Evolutionary conservation across 164 flowering plant species (phyloP), one percentile per base, ranked within the genome.

Genomic region (Hamamelis virginiana): DNA sequence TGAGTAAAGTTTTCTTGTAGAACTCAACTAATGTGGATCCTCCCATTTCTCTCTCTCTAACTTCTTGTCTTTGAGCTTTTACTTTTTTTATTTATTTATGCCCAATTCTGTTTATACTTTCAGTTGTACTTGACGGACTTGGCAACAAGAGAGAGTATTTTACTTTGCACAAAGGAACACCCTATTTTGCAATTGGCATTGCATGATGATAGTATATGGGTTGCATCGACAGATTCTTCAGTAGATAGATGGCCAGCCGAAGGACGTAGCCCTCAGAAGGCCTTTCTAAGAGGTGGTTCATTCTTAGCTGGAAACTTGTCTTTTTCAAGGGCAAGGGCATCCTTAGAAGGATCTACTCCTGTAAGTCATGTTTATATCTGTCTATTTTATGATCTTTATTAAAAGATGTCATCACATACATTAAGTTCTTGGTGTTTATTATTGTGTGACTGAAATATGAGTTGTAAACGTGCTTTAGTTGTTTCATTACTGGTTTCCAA

Each of bases 121-220:
- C 83, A 92, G 99, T 77, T 95, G 65, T 95, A 92, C 81, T 77
- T 95, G 80, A 95, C 99, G 62, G 99, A 95, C 80, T 82, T 95
- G 86, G 72, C 91, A 19, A 92, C 97, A 44, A 90, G 99, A 82
- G 98, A 95, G 77, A 92, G 97, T 69, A 74, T 91, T 48, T 80
- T 95, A 83, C 94, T 95, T 78, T 95, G 96, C 78, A 82, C 86
- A 52, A 83, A 89, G 74, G 99, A 95, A 59, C 82, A 89, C 69
- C 97, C 99, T 23, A 86, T 95, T 77, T 74, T 75, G 71, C 88
- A 89, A 70, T 77, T 92, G 80, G 94, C 92, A 19, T 68, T 91
- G 77, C 91, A 95, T 74, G 97, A 89, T 80, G 94, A 95, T 72
- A 78, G 83, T 71, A 80, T 95, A 69, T 95, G 99, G 99, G 89